These are phyloP conservation scores for Russula emetica DNA, from an alignment of 768 basidiomycete species.

Conservation along the genomic window DNA sequence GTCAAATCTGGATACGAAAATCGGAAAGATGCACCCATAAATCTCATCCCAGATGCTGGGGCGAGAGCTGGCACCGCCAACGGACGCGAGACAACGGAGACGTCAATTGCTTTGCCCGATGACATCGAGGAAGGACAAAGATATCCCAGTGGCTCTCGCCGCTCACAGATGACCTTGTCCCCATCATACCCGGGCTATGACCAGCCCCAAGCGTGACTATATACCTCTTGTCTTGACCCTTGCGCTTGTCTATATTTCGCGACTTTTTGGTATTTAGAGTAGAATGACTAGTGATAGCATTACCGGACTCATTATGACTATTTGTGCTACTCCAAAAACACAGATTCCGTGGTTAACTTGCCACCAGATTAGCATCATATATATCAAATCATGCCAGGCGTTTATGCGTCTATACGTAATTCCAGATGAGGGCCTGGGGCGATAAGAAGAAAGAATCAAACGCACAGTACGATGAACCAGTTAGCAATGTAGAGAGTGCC, in stretches of 20 bases:
- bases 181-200: not conserved
- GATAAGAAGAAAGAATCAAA: constrained; percentile 8
- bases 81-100: constrained; percentile 57
- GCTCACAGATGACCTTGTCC: not conserved
- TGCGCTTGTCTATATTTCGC: not conserved
- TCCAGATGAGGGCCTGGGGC: not conserved
- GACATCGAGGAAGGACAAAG: constrained; percentile 28
- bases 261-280: not conserved
- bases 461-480: constrained; percentile 81
- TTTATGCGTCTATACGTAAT: constrained; percentile 27
- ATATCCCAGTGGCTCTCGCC: not conserved
- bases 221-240: not conserved
- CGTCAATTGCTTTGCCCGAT: constrained; percentile 42
- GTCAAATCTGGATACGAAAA: constrained; percentile 69
- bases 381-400: not conserved
- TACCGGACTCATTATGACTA: not conserved
- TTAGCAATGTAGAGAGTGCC: constrained; percentile 76
- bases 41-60: constrained; percentile 67
- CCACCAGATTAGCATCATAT: constrained; percentile 8
- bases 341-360: constrained; percentile 3
- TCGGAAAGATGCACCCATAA: constrained; percentile 60
- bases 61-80: constrained; percentile 60
- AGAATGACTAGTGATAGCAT: constrained; percentile 3
- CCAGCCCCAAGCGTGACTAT: not conserved
- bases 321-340: constrained; percentile 1